Evolutionary conservation across 108 stramenopile genomes (phyloP), one percentile per base, ranked within the genome.

Genomic region (Pseudonitzschia multistriata): DNA sequence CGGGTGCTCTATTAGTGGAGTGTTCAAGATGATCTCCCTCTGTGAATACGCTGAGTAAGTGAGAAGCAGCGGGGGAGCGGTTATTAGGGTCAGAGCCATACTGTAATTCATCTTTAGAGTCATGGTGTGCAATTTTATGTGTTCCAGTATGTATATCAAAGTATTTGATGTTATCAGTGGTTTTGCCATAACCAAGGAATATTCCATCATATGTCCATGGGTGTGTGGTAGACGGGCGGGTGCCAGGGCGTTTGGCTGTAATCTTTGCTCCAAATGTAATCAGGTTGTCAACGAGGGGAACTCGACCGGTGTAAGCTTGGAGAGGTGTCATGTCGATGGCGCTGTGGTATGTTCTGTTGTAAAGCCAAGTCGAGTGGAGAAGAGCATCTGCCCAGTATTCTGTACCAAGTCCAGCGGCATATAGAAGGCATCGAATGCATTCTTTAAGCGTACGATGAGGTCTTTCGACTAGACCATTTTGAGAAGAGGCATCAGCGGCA

Each of bases 381-480:
- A 70, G 29, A 4, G 61, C 61, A 33, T 63, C 47, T 0, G 62
- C 17, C 61, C 61, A 72, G 34, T 62, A 63, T 34, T 62, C 27
- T 13, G 61, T 31, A 7, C 48, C 22, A 3, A 72, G 27, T 19
- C 62, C 62, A 15, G 71, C 71, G 1, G 62, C 22, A 30, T 72
- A 53, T 1, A 72, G 61, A 2, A 72, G 28, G 29, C 42, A 72
- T 63, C 71, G 5, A 1, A 63, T 22, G 2, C 47, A 6, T 29
- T 72, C 28, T 19, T 50, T 53, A 7, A 72, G 10, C 0, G 71
- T 72, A 1, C 45, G 61, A 29, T 62, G 61, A 2, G 71, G 62
- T 2, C 71, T 15, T 50, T 72, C 71, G 4, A 55, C 71, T 49
- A 48, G 14, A 2, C 71, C 71, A 50, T 72, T 72, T 3, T 52